Evolutionary conservation across 2,329 filamentous ascomycete genomes (phyloP), one percentile per base, ranked within the genome.

Genomic region (Penicillium decumbens): DNA sequence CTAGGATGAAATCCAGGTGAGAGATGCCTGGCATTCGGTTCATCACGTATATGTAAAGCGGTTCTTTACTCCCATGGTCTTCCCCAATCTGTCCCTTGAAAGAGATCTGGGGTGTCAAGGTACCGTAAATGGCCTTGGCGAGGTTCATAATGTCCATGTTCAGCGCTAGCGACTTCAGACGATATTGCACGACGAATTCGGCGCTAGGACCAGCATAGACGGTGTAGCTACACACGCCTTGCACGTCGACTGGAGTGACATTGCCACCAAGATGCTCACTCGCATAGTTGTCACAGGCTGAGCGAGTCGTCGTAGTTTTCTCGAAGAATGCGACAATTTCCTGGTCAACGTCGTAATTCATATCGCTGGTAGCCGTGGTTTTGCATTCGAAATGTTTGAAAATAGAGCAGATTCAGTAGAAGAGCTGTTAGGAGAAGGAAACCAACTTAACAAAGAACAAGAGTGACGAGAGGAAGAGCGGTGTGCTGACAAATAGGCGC

Each of bases 181-280:
- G 69, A 55, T 70, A 73, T 56, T 74, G 69, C 32, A 65, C 65
- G 29, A 73, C 65, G 40, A 58, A 66, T 57, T 71, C 65, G 18
- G 52, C 54, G 29, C 63, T 53, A 8, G 48, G 51, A 3, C 72
- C 66, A n/a, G 67, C 66, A 48, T 72, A 74, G 40, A 73, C 64
- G 1, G 66, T 67, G 58, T 74, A 73, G 60, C 68, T 72, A 55
- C 66, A 74, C 25, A 58, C 59, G 18, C 70, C 69, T 58, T 73
- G 65, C 12, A 72, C 58, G 13, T 53, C 42, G n/a, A 72, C 65
- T 13, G 67, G 65, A 43, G 62, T 54, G 45, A 68, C n/a, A 33
- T 59, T 49, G 25, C 66, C 62, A 42, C 66, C 59, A 49, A 64
- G 49, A 49, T 68, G 64, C 15, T 65, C 50, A 24, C 52, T 63